Evolutionary conservation across 257 asterid species (phyloP), one percentile per base, ranked within the genome.

Genomic region (Nicotiana tomentosiformis): DNA sequence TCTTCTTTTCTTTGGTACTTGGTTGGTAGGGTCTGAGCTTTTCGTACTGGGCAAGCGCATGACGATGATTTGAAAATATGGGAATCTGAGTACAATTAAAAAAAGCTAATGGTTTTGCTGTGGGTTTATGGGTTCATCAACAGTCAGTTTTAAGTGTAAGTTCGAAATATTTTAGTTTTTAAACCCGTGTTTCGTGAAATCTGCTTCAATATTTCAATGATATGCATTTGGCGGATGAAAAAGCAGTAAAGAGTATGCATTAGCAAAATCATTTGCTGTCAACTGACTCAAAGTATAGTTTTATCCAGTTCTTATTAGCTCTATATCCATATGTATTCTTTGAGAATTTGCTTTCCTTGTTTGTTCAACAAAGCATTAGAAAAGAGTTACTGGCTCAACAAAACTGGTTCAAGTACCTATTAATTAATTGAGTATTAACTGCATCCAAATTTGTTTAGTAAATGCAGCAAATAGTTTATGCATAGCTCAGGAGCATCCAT

Each of bases 401-500:
- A 14, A 72, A 43, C 43, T 79, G 72, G 76, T 81, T 51, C 77
- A 16, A 64, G 30, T 81, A 35, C 65, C 65, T 64, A 26, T 46
- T 32, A 20, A 37, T 30, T 49, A 70, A 46, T 64, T n/a, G 78
- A 51, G 46, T 30, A 56, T 29, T 33, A 81, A 51, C 55, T 66
- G 26, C 79, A 53, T 67, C 35, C 55, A 29, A 49, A 30, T 51
- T 20, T 81, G 79, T 33, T 53, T 33, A 64, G 61, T 61, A 83
- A 66, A 55, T 16, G 49, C 82, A n/a, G 51, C 16, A 15, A 77
- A 60, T 49, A 70, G 37, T 20, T 53, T 61, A 18, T 74, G 57
- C 46, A 53, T 23, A 60, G 83, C 51, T 35, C 17, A 16, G 64
- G 72, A 82, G 64, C 84, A 26, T 81, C 77, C 70, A 26, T 62